These are phyloP conservation scores for Brachypodium distachyon DNA, from an alignment of 202 grass and related monocot genomes.

Conservation along the genomic window DNA sequence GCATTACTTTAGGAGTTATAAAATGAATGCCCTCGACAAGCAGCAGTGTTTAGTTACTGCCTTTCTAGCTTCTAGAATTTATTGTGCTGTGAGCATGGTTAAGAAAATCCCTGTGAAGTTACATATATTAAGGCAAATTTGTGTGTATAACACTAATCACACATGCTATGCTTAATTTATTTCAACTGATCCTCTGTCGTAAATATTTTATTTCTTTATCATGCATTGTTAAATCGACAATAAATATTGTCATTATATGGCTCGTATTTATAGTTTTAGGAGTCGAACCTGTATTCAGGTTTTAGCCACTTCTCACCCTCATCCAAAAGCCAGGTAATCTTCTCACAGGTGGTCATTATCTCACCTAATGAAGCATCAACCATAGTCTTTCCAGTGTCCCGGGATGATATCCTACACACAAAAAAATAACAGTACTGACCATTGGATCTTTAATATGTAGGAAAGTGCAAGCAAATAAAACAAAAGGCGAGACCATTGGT, in stretches of 20 bases:
- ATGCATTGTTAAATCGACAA: background rate
- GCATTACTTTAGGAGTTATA: background rate
- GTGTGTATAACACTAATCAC: background rate
- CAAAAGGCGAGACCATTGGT: background rate
- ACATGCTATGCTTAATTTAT: background rate
- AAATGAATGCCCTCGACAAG: slow-evolving; percentile 2
- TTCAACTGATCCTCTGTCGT: background rate
- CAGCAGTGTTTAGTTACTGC: background rate
- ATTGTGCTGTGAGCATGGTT: background rate
- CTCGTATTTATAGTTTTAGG: background rate
- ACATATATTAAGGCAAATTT: background rate
- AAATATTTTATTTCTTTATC: background rate
- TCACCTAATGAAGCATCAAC: slow-evolving; percentile 96
- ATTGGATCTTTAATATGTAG: background rate
- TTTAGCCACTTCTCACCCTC: slow-evolving; percentile 99
- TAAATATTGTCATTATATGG: background rate
- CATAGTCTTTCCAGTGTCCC: slow-evolving; percentile 97
- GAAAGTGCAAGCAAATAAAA: background rate
- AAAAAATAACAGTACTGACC: background rate
- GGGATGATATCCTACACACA: slow-evolving; percentile 65
- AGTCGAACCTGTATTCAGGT: slow-evolving; percentile 92
- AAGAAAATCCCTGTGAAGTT: background rate
- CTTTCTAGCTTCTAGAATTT: slow-evolving; percentile 3
- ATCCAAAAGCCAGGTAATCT: slow-evolving; percentile 96
- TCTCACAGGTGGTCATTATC: slow-evolving; percentile 99